Base-by-base conservation (phyloP, 2,329 filamentous ascomycete genomes). In the Microsporum ferrugineum region DNA sequence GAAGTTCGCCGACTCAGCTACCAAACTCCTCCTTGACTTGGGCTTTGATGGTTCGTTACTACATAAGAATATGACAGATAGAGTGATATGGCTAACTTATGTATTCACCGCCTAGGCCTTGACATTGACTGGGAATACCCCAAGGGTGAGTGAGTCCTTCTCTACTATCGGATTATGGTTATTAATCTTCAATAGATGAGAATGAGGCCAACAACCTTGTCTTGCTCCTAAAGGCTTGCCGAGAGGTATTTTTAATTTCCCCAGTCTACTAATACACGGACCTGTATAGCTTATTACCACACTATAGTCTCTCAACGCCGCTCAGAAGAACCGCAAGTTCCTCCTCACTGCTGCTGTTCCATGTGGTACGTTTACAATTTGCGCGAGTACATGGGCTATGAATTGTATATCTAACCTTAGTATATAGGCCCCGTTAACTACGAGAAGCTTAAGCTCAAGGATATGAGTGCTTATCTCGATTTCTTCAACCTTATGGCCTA, bases 1-100 rank as follows among this genome's bases (percentile, higher is more conserved):
- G 63, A 79, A 65, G 1, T 95, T 95, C 70, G 89, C 88, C 0
- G 77, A 81, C 58, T 84, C 83, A 33, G 86, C 88, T 38, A 87
- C 95, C 0, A 80, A 84, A 27, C 76, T 96, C 39, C 79, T 97
- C 67, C 87, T 88, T 71, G 84, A 94, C 68, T 77, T 91, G 10
- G 92, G 92, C 3, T 88, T 97, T 65, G 78, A 80, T 67, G 77
- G 77, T 64, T 63, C 58, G 57, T 47, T 61, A 5, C 51, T 57
- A 57, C 60, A 8, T 31, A 41, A 29, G 23, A 36, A 41, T 57
- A 7, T 6, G 6, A 6, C 17, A 33, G 27, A 49, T 43, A 27
- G 17, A 59, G 36, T 55, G 3, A 53, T 5, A 41, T 51, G 8
- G 49, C 38, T 45, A 36, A 55, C 23, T 36, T 29, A 8, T 27